These are phyloP conservation scores for Abortiporus biennis DNA, from an alignment of 1,284 basidiomycete species.

Conservation along the genomic window DNA sequence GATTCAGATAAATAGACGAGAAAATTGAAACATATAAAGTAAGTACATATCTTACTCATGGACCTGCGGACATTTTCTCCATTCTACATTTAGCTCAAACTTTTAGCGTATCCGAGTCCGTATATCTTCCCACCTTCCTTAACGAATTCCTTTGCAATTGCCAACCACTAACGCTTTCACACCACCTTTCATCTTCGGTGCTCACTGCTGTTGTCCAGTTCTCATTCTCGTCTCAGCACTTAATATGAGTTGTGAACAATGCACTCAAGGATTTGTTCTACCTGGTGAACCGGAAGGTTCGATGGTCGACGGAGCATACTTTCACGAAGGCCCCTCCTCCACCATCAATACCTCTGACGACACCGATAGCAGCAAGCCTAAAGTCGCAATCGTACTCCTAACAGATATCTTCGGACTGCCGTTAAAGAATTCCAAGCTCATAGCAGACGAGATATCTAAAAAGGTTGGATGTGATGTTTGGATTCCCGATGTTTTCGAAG, in stretches of 20 bases:
- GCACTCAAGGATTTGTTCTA: slow-evolving; percentile 31
- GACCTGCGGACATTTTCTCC: too few relatives aligned
- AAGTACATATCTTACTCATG: too few relatives aligned
- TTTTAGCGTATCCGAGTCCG: too few relatives aligned
- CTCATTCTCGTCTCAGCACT: too few relatives aligned
- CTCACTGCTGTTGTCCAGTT: too few relatives aligned
- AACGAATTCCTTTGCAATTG: too few relatives aligned
- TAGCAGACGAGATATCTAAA: slow-evolving; percentile 55
- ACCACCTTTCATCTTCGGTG: too few relatives aligned
- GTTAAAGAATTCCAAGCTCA: slow-evolving; percentile 53
- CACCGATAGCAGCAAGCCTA: background rate
- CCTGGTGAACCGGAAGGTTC: slow-evolving; percentile 35
- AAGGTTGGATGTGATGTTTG: slow-evolving; percentile 53
- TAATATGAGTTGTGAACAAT: slow-evolving; percentile 36
- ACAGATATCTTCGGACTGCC: slow-evolving; percentile 57
- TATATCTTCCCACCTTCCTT: too few relatives aligned
- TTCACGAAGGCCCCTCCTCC: slow-evolving; percentile 22
- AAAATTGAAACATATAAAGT: too few relatives aligned
- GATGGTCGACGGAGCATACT: slow-evolving; percentile 36
- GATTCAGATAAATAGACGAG: too few relatives aligned
- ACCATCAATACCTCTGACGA: background rate
- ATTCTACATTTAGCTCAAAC: too few relatives aligned
- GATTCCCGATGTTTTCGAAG: slow-evolving; percentile 49
- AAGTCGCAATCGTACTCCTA: slow-evolving; percentile 41
- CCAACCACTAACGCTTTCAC: too few relatives aligned